Percentiles rank a stretch among this genome's conserved stretches.
phyloP scores from a whole-genome alignment of 257 asterid genomes.

The Solanum chilense region DNA sequence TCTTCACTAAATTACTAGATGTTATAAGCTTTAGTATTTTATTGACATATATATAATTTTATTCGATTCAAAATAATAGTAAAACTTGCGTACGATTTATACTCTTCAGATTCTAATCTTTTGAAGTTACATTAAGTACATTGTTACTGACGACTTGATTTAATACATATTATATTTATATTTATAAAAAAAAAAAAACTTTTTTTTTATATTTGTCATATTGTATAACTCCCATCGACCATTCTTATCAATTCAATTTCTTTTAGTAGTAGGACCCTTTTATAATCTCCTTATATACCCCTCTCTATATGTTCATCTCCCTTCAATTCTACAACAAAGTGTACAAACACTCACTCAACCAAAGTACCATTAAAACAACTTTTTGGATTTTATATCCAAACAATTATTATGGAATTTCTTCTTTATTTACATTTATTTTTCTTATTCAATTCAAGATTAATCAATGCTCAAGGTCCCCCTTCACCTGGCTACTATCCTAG shows the following conservation, averaged over 20 bases:
- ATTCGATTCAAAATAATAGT: background rate
- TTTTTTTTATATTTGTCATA: background rate
- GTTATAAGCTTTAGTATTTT: background rate
- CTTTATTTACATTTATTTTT: conserved; percentile 21
- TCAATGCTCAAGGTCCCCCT: conserved; percentile 61
- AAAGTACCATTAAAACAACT: too few relatives aligned
- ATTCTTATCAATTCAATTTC: background rate
- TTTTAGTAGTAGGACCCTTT: conserved; percentile 25
- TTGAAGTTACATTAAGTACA: too few relatives aligned
- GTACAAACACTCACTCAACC: background rate
- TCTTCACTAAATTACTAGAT: background rate
- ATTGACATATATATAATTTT: background rate
- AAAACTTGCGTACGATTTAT: too few relatives aligned
- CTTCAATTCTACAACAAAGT: background rate
- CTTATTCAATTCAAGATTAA: conserved; percentile 19
- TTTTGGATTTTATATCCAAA: background rate
- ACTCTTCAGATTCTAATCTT: too few relatives aligned
- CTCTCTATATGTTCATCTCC: background rate
- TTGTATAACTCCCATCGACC: background rate
- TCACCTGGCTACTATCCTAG: conserved; percentile 82
- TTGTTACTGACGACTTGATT: background rate
- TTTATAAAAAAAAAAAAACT: too few relatives aligned
- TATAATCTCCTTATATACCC: conserved; percentile 28
- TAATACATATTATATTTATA: too few relatives aligned
- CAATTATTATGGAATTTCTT: conserved; percentile 26